Conservation (phyloP, 495 filamentous ascomycete species). For the Talaromyces liani region DNA sequence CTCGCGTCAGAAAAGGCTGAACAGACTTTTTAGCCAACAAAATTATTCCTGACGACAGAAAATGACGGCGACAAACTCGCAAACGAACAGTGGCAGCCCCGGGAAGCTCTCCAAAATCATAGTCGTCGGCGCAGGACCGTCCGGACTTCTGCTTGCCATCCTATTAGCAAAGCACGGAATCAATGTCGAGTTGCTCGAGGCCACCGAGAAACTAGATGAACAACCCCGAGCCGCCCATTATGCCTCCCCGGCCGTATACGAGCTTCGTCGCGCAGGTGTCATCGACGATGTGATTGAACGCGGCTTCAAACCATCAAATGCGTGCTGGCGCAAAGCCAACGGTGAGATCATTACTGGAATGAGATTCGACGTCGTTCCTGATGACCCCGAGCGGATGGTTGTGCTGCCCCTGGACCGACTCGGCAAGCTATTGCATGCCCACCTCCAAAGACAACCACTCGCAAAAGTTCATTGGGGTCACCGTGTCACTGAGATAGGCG, state of each 20-base stretch:
- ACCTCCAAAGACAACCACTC: slow-evolving; percentile 34
- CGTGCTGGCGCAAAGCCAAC: slow-evolving; percentile 45
- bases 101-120: slow-evolving; percentile 27
- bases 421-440: slow-evolving; percentile 37
- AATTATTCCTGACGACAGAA: background rate
- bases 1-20: background rate
- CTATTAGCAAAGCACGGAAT: slow-evolving; percentile 48
- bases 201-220: slow-evolving; percentile 37
- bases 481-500: slow-evolving; percentile 38
- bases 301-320: slow-evolving; percentile 42
- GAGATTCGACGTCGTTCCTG: slow-evolving; percentile 21
- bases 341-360: slow-evolving; percentile 28
- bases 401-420: slow-evolving; percentile 41
- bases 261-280: slow-evolving; percentile 48
- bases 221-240: slow-evolving; percentile 52
- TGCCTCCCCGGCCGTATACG: slow-evolving; percentile 41
- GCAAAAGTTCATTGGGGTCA: slow-evolving; percentile 41
- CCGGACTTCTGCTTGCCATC: slow-evolving; percentile 47
- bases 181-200: slow-evolving; percentile 44
- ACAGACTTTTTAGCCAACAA: background rate
- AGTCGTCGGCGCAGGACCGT: slow-evolving; percentile 50
- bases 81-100: background rate
- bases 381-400: slow-evolving; percentile 36
- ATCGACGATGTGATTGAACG: slow-evolving; percentile 41
- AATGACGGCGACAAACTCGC: background rate